Base-by-base conservation (phyloP, 306 rosid species). In the Fragaria nilgerrensis region DNA sequence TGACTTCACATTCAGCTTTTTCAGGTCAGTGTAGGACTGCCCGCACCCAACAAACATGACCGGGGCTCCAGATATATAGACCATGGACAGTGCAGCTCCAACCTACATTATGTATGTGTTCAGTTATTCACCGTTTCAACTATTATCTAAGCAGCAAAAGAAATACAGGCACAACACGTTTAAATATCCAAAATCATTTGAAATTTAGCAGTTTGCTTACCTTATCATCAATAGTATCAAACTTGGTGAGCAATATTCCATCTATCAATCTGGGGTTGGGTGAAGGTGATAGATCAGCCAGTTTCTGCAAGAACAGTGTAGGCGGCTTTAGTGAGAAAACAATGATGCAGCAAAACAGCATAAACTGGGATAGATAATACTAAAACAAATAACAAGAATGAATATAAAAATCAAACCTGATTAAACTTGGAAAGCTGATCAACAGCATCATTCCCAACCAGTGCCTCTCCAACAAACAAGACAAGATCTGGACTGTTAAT, bases 1-100 rank as follows among this genome's bases (percentile, higher is more conserved):
- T 4, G 97, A 96, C 78, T 96, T 96, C 70, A 89, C 97, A 39
- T 96, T 96, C 74, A 92, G 99, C 85, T 96, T 96, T 88, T 89
- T 96, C 63, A 96, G 97, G 84, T 96, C 99, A 1, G 98, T 92
- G 56, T 96, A 92, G 9, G 99, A 92, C 87, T 96, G 99, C 70
- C 99, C 99, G 34, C 99, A 96, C 9, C 99, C 99, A 36, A 96
- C 99, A 44, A 96, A 96, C 99, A 96, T 96, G 52, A 96, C 97
- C 0, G 99, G 99, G 53, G 99, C 91, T 77, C 99, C 99, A 7
- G 99, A 92, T 75, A 96, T 84, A 85, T 96, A 96, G 62, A 96
- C 99, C 99, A 96, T 96, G 17, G 99, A 96, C 34, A 96, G 89
- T 73, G 99, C 98, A 73, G 99, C 99, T 82, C 99, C 99, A 75